Evolutionary conservation across 345 rosid species (phyloP), one percentile per base, ranked within the genome.

Genomic region (Bruguiera gymnorhiza): DNA sequence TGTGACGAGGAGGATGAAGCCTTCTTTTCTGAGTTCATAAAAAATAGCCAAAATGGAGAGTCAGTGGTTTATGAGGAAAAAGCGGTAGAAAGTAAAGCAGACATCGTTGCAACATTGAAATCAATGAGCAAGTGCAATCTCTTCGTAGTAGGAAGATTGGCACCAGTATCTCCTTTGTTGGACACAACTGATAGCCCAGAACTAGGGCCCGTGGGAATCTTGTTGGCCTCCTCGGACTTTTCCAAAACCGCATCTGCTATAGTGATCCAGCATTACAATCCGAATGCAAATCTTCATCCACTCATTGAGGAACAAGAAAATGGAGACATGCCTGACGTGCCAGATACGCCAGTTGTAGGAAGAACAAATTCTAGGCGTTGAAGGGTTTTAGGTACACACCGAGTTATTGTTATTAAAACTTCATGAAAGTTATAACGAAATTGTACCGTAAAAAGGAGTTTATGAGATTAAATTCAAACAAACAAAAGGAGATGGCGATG

Each of bases 131-230:
- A 70, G 53, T 72, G 77, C 52, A 82, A 79, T 64, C 72, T 86
- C 5, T 83, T 79, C 27, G 51, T 83, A 6, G 87, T 80, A 0
- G 89, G 89, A 71, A 76, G 87, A 78, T 70, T 52, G 29, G 68
- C 86, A 0, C 73, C 75, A 30, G 71, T 77, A 60, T 55, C 24
- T 50, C 66, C 80, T 23, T 72, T 83, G 76, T 20, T 56, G n/a
- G 55, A 59, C 50, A 62, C 73, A 34, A 72, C 74, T 1, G 87
- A 86, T 13, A 75, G 86, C 63, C 75, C 86, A 0, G 87, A 83
- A 75, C 62, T 86, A 21, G 89, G 89, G 39, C 79, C 82, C 3
- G 77, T 86, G 29, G 89, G 87, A 24, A 70, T 76, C 71, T 66
- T 81, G 55, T 68, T 83, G 62, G 82, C 85, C 3, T 76, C 84